phyloP scores from a whole-genome alignment of 2,329 filamentous ascomycete species.

The Gaeumannomyces tritici region DNA sequence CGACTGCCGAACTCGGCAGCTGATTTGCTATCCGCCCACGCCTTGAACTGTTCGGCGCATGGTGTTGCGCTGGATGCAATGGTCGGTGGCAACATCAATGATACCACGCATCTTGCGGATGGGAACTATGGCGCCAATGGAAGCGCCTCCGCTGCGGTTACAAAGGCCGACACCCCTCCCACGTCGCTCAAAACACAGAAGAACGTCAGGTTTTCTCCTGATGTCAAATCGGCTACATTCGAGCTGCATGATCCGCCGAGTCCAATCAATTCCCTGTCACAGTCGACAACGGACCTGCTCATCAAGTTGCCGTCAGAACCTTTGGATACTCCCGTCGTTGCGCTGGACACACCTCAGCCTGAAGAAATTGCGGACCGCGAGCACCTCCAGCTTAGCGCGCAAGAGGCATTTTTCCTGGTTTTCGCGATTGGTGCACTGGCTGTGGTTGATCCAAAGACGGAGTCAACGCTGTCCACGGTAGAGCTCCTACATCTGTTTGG shows the following conservation, averaged over 20 bases:
- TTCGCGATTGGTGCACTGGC: slow-evolving; percentile 70
- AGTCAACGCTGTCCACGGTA: slow-evolving; percentile 35
- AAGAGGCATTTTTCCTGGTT: slow-evolving; percentile 84
- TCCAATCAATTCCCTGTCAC: slow-evolving; percentile 14
- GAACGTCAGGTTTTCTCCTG: slow-evolving; percentile 61
- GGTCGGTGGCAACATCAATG: background rate
- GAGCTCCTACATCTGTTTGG: slow-evolving; percentile 60
- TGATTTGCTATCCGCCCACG: slow-evolving; percentile 18
- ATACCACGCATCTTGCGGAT: background rate
- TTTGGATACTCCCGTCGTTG: background rate
- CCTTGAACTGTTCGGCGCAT: background rate
- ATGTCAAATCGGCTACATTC: slow-evolving; percentile 56
- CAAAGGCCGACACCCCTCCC: background rate
- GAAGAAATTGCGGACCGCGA: slow-evolving; percentile 47
- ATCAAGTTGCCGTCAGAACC: background rate
- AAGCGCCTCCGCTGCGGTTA: background rate
- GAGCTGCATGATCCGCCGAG: slow-evolving; percentile 40
- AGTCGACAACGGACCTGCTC: background rate
- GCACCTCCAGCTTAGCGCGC: slow-evolving; percentile 81
- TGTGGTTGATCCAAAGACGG: slow-evolving; percentile 42
- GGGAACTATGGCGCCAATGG: background rate
- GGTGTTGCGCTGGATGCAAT: background rate
- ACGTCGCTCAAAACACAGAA: slow-evolving; percentile 37
- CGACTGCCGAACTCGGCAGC: slow-evolving; percentile 44
- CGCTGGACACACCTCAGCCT: background rate